Evolutionary conservation across 345 rosid genomes (phyloP).

Genomic region (Bruguiera parviflora): DNA sequence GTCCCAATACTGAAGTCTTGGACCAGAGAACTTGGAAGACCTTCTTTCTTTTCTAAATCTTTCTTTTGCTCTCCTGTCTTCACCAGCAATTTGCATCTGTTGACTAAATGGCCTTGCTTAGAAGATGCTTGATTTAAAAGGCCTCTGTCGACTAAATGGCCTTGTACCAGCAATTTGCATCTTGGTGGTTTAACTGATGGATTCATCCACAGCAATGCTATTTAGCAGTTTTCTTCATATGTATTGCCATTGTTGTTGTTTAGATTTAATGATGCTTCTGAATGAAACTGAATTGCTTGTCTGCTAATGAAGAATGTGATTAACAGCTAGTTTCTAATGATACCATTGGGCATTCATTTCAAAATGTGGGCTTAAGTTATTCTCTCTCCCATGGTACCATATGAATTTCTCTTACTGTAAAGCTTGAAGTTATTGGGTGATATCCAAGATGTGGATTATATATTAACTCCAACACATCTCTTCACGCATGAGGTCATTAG

Average conservation of each 20-base stretch:
- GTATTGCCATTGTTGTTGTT: background rate
- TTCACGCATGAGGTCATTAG: too few species aligned
- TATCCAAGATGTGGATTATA: too few species aligned
- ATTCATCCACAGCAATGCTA: background rate
- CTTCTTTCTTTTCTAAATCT: background rate
- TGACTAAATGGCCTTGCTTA: slow-evolving; percentile 1
- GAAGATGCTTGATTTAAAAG: background rate
- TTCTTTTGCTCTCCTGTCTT: background rate
- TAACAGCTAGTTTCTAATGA: background rate
- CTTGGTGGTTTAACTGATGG: slow-evolving; percentile 41
- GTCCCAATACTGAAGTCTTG: slow-evolving; percentile 65
- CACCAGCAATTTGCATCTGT: background rate
- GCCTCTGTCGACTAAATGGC: background rate
- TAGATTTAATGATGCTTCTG: background rate
- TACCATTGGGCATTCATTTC: background rate
- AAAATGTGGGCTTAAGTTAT: too few species aligned
- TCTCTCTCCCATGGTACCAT: too few species aligned
- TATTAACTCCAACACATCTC: too few species aligned
- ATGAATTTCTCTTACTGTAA: too few species aligned
- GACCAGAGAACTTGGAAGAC: background rate
- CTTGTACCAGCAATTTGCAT: slow-evolving; percentile 23
- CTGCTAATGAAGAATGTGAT: background rate
- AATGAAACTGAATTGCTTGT: slow-evolving; percentile 1
- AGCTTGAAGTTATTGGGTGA: too few species aligned
- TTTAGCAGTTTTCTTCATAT: background rate